Evolutionary conservation across 108 stramenopile species (phyloP), one percentile per base, ranked within the genome.

Genomic region (Seminavis robusta): DNA sequence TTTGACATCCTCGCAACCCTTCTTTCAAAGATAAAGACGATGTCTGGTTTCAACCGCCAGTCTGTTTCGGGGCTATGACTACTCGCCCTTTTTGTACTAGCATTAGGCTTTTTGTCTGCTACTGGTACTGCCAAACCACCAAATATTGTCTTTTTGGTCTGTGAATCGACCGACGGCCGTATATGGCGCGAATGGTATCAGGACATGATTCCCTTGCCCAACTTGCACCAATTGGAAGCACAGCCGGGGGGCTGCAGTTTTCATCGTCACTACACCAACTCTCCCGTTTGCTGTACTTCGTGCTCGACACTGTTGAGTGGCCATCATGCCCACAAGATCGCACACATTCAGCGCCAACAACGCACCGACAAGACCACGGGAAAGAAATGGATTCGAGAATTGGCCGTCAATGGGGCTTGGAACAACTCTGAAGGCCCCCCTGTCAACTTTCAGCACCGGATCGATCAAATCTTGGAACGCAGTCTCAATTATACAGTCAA

Each of bases 371-470:
- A n/a, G n/a, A n/a, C 20, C 19, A n/a, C 25, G 6, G 33, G n/a
- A 13, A 23, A 34, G 13, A 37, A 53, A 11, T n/a, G 19, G 10
- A 1, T 7, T 36, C 5, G 11, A 15, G 23, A 19, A 19, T 28
- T 21, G 26, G 16, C 2, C 9, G 65, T 66, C 25, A 16, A 41
- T 2, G 65, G 65, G 16, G 65, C 41, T 13, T 66, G 65, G 65
- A 66, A 66, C 47, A 66, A 66, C 31, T 66, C 40, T 58, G 65
- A 66, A 44, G 65, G 65, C 6, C 52, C 59, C 42, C 57, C 56
- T 13, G n/a, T 7, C 4, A 27, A 59, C 26, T 66, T 42, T 29
- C 8, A 39, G 1, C 25, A 50, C 24, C 38, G 33, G 1, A 39
- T 66, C 10, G 30, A 40, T 37, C 33, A 66, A 30, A 41, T 59